Base-by-base conservation (phyloP, 345 rosid species). In the Eutrema yunnanense region DNA sequence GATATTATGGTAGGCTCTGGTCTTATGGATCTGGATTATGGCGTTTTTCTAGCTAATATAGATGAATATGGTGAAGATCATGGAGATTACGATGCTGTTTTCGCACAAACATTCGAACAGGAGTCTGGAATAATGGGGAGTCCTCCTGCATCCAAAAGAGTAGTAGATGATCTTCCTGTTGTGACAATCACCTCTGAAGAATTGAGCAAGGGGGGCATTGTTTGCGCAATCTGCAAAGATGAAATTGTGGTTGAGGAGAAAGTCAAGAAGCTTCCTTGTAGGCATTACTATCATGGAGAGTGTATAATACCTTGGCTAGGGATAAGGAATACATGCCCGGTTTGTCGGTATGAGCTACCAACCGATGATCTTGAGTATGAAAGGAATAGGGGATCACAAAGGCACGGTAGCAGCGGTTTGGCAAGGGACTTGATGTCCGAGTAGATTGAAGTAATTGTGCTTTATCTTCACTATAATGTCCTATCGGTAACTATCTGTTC, bases 251-350 rank as follows among this genome's bases (percentile, higher is more conserved):
- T 78, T 26, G 87, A 88, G 38, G 92, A 89, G 79, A 81, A 73
- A 60, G 90, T 77, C n/a, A 86, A 79, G 72, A 87, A 73, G 84
- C 82, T 94, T 77, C 98, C 98, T 11, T 91, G 97, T 74, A 61
- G 66, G 42, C 98, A 94, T 78, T 60, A 81, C 71, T 94, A 88
- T 78, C 98, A 94, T 73, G 87, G 88, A 14, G 89, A 89, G 4
- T 94, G 98, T 79, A 94, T 94, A 47, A 16, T 86, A 26, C 93
- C 90, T 6, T 94, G 98, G 98, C 83, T 94, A 36, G 73, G 77
- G 49, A 87, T 91, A n/a, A 85, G 95, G 83, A 94, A 89, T 65
- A 88, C 98, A 8, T 94, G 98, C 50, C 98, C 97, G 14, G 92
- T 94, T 68, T 94, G 97, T 78, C 85, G 97, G 36, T 80, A 79